Base-by-base conservation (phyloP, 495 filamentous ascomycete genomes). In the Annulohypoxylon maeteangense region DNA sequence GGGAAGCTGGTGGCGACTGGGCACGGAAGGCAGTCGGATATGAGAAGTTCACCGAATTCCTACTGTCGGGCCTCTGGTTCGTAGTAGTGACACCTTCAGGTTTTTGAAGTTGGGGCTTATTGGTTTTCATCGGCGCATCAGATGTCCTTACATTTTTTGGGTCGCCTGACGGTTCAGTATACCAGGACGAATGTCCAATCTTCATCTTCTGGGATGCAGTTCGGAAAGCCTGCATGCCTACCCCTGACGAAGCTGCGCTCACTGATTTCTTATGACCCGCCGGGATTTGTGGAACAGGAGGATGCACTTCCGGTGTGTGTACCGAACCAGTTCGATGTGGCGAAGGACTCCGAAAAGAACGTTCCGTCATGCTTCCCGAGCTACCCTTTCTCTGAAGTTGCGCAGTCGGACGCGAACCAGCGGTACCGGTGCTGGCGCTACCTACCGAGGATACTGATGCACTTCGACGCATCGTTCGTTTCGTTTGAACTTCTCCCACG, bases 401-500 rank as follows among this genome's bases (percentile, higher is more conserved):
- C 45, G 50, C 78, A 80, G 65, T 47, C 57, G 77, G 72, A 58
- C 78, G 79, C 76, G 78, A 78, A 45, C 81, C 80, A 53, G 71
- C 70, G 27, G 82, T 78, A 60, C 80, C 81, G 16, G 75, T 70
- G 10, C 79, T 68, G 20, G 81, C 79, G 65, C 87, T 89, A 48
- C 83, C 83, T 40, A 86, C 82, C 16, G 93, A 94, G 14, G 92
- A 90, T 51, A 84, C 75, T 7, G 93, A 96, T 23, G 83, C 81
- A 67, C 87, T 87, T 45, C 94, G 88, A 70, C 91, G 89, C 62
- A 89, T 71, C 76, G 92, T 95, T 61, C 94, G 91, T 78, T 93
- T 97, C 0, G 94, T 97, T 78, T 94, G 89, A 29, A 96, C 88
- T 81, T 94, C 87, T 73, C 88, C 92, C 40, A 97, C 90, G 18